Base-by-base conservation (phyloP, 2,329 filamentous ascomycete genomes). In the Albophoma yamanashiensis region DNA sequence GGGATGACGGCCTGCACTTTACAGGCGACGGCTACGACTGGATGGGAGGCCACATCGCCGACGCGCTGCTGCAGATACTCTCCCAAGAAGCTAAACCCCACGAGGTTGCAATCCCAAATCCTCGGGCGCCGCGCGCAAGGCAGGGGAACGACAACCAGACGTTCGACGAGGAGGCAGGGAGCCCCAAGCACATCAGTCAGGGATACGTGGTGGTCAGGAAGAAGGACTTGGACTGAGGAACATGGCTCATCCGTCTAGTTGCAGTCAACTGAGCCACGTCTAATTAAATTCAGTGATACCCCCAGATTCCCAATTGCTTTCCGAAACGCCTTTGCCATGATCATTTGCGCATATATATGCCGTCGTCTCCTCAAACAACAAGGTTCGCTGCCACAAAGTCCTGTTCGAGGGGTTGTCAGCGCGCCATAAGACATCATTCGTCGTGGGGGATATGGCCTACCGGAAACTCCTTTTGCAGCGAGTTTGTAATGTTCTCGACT, bases 401-500 rank as follows among this genome's bases (percentile, higher is more conserved):
- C 81, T 83, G 34, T 12, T 39, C 15, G 9, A 12, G 15, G 20
- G 40, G 17, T 31, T 31, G 27, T 64, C 50, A 61, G 59, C 39
- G 55, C n/a, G 15, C 27, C 22, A 31, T 20, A 27, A 42, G 31
- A 31, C 27, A 31, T 31, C 11, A 2, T 22, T 38, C 4, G 31
- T 34, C 27, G 50, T 1, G 3, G 31, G 3, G 31, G 4, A 36
- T 20, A 36, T 20, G 20, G 40, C 74, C 65, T 66, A 79, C 88
- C 27, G 94, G 92, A 72, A 93, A 91, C 70, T 90, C 85, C 64
- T 85, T 85, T 72, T 94, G 89, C 65, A 97, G 80, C 65, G 88
- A 83, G 52, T 90, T 91, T 20, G 91, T 90, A 62, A 95, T 86
- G 66, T 87, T 88, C 75, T 97, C 93, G 7, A 96, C 89, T 70